phyloP scores from a whole-genome alignment of 73 alveolate genomes.

The Blepharisma japonicum region DNA sequence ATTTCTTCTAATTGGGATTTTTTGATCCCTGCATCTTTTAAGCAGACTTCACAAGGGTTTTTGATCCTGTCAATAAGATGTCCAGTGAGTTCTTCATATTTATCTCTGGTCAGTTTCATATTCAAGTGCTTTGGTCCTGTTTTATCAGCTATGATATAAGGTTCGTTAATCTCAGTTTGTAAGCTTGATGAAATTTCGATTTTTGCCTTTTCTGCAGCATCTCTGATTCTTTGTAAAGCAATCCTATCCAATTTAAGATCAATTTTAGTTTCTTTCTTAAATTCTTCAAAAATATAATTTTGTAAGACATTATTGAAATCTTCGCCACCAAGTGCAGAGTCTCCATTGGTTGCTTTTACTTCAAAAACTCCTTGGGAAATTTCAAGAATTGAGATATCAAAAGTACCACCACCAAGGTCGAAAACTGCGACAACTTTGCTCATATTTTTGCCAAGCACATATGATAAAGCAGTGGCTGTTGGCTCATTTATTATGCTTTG shows the following conservation, averaged over 20 bases:
- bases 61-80: constrained; percentile 67
- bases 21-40: constrained; percentile 87
- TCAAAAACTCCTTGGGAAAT: constrained; percentile 94
- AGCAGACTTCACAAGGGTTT: constrained; percentile 73
- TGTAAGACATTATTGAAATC: constrained; percentile 78
- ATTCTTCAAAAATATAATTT: constrained; percentile 65
- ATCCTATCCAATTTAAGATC: constrained; percentile 67
- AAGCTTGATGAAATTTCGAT: constrained; percentile 84
- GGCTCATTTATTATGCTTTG: constrained; percentile 98
- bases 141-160: constrained; percentile 85
- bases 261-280: constrained; percentile 74
- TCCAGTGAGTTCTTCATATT: constrained; percentile 66
- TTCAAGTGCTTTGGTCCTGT: constrained; percentile 88
- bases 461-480: constrained; percentile 99
- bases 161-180: constrained; percentile 85
- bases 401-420: constrained; percentile 91
- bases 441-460: constrained; percentile 86
- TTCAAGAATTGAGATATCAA: constrained; percentile 85
- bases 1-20: constrained; percentile 91
- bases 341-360: constrained; percentile 96
- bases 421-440: constrained; percentile 85
- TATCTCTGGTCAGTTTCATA: constrained; percentile 80
- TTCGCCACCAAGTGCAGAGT: constrained; percentile 96
- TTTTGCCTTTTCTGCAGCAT: constrained; percentile 95
- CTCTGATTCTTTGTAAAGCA: constrained; percentile 81